Conservation (phyloP, 1,284 basidiomycete genomes). For the Marasmius tenuissimus region DNA sequence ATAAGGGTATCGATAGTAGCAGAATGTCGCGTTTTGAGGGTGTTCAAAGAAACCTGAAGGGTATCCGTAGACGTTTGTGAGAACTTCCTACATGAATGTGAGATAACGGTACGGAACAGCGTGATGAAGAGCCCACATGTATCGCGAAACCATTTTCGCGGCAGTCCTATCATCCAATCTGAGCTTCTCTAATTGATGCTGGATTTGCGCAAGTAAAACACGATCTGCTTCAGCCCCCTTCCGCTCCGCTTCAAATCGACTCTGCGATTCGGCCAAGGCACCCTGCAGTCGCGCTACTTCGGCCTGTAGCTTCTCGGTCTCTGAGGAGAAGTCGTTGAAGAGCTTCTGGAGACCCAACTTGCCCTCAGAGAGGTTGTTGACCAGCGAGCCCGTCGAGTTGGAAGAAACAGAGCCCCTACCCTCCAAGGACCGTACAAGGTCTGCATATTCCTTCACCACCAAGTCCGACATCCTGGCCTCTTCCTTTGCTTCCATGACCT, state of each 20-base stretch:
- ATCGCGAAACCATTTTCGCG: conserved; percentile 83
- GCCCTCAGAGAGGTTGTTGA: conserved; percentile 46
- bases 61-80: conserved; percentile 77
- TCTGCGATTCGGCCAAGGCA: conserved; percentile 42
- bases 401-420: conserved; percentile 27
- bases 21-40: conserved; percentile 60
- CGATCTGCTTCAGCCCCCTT: conserved; percentile 42
- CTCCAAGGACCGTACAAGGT: conserved; percentile 62
- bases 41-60: conserved; percentile 65
- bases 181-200: conserved; percentile 59
- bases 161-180: conserved; percentile 75
- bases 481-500: conserved; percentile 49
- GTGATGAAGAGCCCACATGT: conserved; percentile 63
- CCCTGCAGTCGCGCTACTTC: conserved; percentile 46
- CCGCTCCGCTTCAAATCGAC: conserved; percentile 48
- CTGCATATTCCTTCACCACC: conserved; percentile 68
- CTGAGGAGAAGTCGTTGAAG: conserved; percentile 48
- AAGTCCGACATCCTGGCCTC: conserved; percentile 60
- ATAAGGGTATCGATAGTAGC: conserved; percentile 62
- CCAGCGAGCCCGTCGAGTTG: conserved; percentile 24
- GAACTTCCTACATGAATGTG: conserved; percentile 64
- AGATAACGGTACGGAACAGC: conserved; percentile 5
- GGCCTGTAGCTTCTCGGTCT: conserved; percentile 45
- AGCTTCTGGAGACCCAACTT: conserved; percentile 49
- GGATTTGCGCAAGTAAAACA: conserved; percentile 43